Base-by-base conservation (phyloP, 495 filamentous ascomycete species). In the Aspergillus wentii region DNA sequence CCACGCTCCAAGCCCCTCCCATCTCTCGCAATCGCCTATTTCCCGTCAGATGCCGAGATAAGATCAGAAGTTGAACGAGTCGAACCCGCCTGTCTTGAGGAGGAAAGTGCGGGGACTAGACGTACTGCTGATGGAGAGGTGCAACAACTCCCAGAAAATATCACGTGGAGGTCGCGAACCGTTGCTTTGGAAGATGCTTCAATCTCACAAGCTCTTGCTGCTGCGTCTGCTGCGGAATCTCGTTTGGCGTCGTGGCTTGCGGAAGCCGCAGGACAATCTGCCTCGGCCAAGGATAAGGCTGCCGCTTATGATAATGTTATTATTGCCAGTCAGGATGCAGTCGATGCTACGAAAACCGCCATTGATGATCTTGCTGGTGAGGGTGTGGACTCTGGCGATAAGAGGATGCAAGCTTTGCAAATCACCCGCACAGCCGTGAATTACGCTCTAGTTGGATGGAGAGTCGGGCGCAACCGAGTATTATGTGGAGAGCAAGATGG, bases 401-500 rank as follows among this genome's bases (percentile, higher is more conserved):
- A 75, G 33, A 76, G 88, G 30, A 85, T 97, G 83, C 94, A 99
- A 61, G 82, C 86, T 41, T 69, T 99, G 28, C 89, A 95, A 35
- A 85, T 97, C 41, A 95, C 89, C 5, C 81, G 85, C 15, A 94
- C 94, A 0, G 86, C 89, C 1, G 86, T 96, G 18, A 94, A 94
- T 58, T 97, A 91, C 55, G 83, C 82, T 46, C 75, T 96, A 58
- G 80, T 99, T 31, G 87, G 86, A 52, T 97, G 91, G 94, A 76
- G 92, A 51, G 83, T 96, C 43, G 94, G 89, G 23, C 81, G 94
- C 28, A 97, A 99, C 55, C 75, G 92, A 34, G 82, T 94, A 1
- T 68, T 99, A 21, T 84, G 86, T 39, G 89, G 89, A 22, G 69
- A 78, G 25, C 70, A 82, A 38, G 87, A 95, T 47, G 89, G 88